Conservation (phyloP, 140 eudicot genomes). For the Bidens hawaiensis region DNA sequence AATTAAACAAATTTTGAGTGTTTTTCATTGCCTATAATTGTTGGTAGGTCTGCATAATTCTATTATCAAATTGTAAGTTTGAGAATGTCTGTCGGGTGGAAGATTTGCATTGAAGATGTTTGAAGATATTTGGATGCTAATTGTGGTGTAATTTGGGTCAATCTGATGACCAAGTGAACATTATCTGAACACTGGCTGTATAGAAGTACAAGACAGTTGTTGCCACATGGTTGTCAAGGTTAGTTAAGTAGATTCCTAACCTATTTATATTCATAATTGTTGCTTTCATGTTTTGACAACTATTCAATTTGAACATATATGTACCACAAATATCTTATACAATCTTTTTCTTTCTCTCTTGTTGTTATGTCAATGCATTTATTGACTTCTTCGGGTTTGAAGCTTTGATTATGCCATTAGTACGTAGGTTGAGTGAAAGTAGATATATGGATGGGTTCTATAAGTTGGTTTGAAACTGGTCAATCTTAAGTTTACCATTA, state of each 20-base stretch:
- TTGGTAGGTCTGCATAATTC: not conserved
- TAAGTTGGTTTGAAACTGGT: not conserved
- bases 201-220: constrained; percentile 16
- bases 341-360: not conserved
- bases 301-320: not conserved
- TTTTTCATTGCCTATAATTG: not conserved
- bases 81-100: not conserved
- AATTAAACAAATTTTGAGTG: not conserved
- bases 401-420: not conserved
- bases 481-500: not conserved
- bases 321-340: not conserved
- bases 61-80: not conserved
- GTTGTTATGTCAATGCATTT: not conserved
- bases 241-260: constrained; percentile 3
- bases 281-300: not conserved
- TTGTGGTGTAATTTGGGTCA: not conserved
- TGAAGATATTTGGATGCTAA: not conserved
- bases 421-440: not conserved
- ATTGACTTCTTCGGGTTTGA: not conserved
- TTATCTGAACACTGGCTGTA: not conserved
- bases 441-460: not conserved
- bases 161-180: not conserved
- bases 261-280: not conserved
- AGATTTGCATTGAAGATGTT: not conserved
- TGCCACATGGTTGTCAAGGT: constrained; percentile 13